These are phyloP conservation scores for Gomphus bonarii DNA, from an alignment of 1,284 basidiomycete genomes.

Conservation along the genomic window DNA sequence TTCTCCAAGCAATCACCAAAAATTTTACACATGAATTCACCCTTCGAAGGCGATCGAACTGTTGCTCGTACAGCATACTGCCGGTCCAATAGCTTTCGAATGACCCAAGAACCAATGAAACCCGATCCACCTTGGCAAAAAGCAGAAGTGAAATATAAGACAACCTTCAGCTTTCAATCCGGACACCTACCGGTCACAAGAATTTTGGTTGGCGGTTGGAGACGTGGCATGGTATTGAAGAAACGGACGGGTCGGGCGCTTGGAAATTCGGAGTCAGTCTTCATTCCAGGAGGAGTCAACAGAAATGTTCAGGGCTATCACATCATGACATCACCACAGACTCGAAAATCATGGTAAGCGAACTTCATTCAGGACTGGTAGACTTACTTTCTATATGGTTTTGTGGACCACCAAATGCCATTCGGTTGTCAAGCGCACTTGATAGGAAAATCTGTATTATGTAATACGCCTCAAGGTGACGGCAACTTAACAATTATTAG, in stretches of 20 bases:
- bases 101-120: slow-evolving; percentile 18
- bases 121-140: slow-evolving; percentile 6
- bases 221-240: neutral
- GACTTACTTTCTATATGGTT: too few relatives aligned
- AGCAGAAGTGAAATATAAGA: neutral
- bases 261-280: slow-evolving; percentile 7
- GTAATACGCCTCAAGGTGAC: too few relatives aligned
- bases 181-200: slow-evolving; percentile 1
- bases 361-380: too few relatives aligned
- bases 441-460: too few relatives aligned
- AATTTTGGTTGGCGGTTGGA: neutral
- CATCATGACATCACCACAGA: too few relatives aligned
- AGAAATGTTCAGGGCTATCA: too few relatives aligned
- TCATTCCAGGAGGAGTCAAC: too few relatives aligned
- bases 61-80: slow-evolving; percentile 27
- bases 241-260: neutral
- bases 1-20: neutral
- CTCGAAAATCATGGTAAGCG: too few relatives aligned
- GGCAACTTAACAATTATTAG: too few relatives aligned
- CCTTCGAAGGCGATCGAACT: slow-evolving; percentile 11
- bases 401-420: too few relatives aligned
- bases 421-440: too few relatives aligned
- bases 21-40: neutral
- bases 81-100: slow-evolving; percentile 26
- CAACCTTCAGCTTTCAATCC: neutral